Percentiles rank a stretch among this genome's conserved stretches.
These are phyloP conservation scores for Leccinum fibrillosum DNA, from an alignment of 768 basidiomycete species.

Conservation along the genomic window DNA sequence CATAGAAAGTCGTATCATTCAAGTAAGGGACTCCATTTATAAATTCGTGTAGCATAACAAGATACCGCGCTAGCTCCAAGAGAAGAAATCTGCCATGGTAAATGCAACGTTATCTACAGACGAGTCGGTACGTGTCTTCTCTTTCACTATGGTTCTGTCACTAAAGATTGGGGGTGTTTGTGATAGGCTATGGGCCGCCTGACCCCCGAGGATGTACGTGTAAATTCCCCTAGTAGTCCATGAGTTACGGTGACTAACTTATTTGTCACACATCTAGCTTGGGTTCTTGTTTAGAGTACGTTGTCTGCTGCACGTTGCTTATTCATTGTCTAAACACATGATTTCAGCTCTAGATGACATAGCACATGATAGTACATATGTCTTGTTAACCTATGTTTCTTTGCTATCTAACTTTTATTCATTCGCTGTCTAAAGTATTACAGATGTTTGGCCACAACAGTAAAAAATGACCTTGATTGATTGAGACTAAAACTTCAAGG, in stretches of 20 bases:
- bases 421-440: no score
- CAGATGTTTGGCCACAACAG: no score
- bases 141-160: conserved; percentile 4
- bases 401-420: no score
- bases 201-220: conserved; percentile 75
- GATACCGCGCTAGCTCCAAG: conserved; percentile 62
- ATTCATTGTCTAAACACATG: neutral
- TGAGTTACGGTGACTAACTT: conserved; percentile 4
- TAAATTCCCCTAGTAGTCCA: neutral
- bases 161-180: conserved; percentile 3
- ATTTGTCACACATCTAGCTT: conserved; percentile 28
- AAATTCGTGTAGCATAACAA: neutral
- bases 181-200: conserved; percentile 85
- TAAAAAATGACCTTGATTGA: no score
- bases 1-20: conserved; percentile 93
- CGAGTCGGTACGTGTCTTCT: conserved; percentile 54
- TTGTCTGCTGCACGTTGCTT: conserved; percentile 1
- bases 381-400: no score
- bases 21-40: conserved; percentile 41
- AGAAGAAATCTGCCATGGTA: conserved; percentile 96
- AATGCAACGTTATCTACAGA: conserved; percentile 82
- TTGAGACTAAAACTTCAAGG: no score
- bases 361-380: neutral
- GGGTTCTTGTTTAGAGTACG: conserved; percentile 46
- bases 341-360: conserved; percentile 18